Conservation (phyloP, 148 eudicot genomes). For the Polygonum maritimum region DNA sequence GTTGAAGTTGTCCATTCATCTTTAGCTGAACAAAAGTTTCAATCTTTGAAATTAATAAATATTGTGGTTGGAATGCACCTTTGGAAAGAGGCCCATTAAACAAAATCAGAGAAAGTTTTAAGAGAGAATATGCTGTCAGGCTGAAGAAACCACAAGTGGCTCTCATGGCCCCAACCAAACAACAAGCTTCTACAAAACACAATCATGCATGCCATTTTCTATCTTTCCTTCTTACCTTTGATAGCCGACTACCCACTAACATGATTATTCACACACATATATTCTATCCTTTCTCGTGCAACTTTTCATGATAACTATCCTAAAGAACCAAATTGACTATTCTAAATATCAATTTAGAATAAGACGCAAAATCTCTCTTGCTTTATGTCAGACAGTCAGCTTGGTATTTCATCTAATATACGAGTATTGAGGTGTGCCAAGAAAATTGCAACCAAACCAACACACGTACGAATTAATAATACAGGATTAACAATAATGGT, state of each 20-base stretch:
- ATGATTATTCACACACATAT: background rate
- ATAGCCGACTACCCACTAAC: constrained; percentile 4
- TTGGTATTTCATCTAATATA: background rate
- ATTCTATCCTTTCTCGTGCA: background rate
- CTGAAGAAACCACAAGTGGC: background rate
- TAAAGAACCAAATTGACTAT: background rate
- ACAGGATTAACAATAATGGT: background rate
- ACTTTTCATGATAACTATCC: background rate
- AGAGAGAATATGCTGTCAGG: background rate
- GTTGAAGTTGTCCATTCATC: background rate
- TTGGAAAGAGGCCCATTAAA: background rate
- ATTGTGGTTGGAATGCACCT: constrained; percentile 2
- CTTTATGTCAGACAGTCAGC: background rate
- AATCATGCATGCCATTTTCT: background rate
- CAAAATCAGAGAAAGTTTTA: background rate
- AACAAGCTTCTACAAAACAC: constrained; percentile 1
- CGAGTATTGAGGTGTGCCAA: background rate
- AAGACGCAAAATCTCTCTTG: background rate
- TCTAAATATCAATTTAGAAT: background rate
- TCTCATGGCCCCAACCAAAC: constrained; percentile 9
- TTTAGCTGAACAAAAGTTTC: background rate
- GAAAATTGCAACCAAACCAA: background rate
- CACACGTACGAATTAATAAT: background rate
- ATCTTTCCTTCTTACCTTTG: background rate
- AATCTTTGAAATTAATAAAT: background rate